Conservation (phyloP, 2,329 filamentous ascomycete species). For the Ceratocystiopsis brevicomis region DNA sequence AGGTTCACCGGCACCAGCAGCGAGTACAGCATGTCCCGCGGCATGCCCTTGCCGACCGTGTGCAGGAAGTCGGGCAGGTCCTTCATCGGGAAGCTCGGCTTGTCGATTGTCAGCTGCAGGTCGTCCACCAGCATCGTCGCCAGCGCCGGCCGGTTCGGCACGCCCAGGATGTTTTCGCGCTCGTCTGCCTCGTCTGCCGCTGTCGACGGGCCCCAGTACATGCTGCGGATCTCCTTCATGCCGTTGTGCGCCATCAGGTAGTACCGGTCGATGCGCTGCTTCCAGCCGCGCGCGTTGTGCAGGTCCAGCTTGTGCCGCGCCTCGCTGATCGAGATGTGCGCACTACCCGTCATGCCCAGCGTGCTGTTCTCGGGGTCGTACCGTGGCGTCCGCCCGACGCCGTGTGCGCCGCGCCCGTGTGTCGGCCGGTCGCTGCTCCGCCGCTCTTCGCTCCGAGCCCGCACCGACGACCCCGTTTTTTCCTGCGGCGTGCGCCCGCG, state of each 20-base stretch:
- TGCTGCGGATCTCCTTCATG: constrained; percentile 59
- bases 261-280: constrained; percentile 65
- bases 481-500: constrained; percentile 12
- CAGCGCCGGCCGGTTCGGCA: constrained; percentile 68
- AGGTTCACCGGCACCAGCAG: constrained; percentile 80
- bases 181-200: constrained; percentile 67
- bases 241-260: constrained; percentile 48
- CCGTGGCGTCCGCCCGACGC: constrained; percentile 27
- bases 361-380: constrained; percentile 70
- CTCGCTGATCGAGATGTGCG: constrained; percentile 56
- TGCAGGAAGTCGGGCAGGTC: constrained; percentile 73
- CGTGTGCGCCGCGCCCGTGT: constrained; percentile 11
- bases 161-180: constrained; percentile 65
- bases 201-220: constrained; percentile 70
- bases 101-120: constrained; percentile 69
- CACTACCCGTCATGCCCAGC: constrained; percentile 46
- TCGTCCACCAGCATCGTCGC: constrained; percentile 69
- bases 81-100: constrained; percentile 71
- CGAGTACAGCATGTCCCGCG: constrained; percentile 74
- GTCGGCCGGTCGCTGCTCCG: constrained; percentile 4
- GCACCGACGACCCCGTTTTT: neutral
- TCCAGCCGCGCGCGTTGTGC: constrained; percentile 84
- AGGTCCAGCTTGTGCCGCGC: constrained; percentile 57
- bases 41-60: constrained; percentile 90
- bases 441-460: constrained; percentile 33